A percentile compares a stretch with the other conserved stretches of the same genome.
Conservation (phyloP, 163 green algal species). For the Scenedesmus sp. region DNA sequence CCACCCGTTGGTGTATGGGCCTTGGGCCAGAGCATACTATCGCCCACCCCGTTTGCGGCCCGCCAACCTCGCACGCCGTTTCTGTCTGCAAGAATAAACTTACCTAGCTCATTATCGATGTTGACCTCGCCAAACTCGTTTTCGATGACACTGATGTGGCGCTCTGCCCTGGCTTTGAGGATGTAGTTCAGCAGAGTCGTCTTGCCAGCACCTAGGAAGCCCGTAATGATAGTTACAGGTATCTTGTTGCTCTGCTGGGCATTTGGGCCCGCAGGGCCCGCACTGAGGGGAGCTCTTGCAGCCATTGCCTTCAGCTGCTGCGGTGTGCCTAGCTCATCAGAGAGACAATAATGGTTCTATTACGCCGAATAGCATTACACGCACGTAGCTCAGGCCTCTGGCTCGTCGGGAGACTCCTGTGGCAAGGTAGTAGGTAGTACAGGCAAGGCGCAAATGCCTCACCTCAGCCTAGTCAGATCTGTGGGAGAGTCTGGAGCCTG, state of each 20-base stretch:
- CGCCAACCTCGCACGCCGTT: not conserved
- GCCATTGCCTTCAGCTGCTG: not conserved
- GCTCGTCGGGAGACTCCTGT: not conserved
- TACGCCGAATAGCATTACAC: not conserved
- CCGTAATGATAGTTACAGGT: constrained; percentile 59
- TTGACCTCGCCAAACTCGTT: constrained; percentile 96
- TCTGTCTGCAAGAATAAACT: constrained; percentile 4
- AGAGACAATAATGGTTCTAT: not conserved
- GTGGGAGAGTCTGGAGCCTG: not conserved
- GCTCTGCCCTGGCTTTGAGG: constrained; percentile 74
- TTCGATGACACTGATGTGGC: constrained; percentile 93
- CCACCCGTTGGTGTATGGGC: constrained; percentile 33
- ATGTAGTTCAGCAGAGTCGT: constrained; percentile 96
- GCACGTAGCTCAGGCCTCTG: not conserved
- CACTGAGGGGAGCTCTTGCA: not conserved
- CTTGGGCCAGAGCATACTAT: constrained; percentile 38
- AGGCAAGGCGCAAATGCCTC: constrained; percentile 8
- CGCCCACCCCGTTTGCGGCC: not conserved
- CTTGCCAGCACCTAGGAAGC: constrained; percentile 64
- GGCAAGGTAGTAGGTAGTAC: constrained; percentile 12
- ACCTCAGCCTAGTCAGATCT: not conserved
- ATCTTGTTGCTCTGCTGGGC: constrained; percentile 33
- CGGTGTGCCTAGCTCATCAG: not conserved
- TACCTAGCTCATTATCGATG: constrained; percentile 89
- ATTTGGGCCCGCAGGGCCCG: not conserved